Base-by-base conservation (phyloP, 2,329 filamentous ascomycete genomes). In the Fusarium luffae region DNA sequence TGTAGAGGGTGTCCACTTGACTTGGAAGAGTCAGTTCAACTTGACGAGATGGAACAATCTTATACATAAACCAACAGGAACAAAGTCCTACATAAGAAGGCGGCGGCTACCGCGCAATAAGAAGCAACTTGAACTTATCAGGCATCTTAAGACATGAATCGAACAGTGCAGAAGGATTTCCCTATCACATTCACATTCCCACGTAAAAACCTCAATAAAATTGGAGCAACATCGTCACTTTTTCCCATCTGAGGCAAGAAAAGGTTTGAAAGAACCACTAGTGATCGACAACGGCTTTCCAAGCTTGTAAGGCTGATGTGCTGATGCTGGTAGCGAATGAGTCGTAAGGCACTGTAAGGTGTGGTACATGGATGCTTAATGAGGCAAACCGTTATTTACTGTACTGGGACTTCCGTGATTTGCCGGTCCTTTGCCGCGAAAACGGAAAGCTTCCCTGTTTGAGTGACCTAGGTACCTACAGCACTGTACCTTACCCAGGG, bases 371-470 rank as follows among this genome's bases (percentile, higher is more conserved):
- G 18, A 37, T n/a, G 18, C 34, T 37, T 11, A 37, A 37, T 37
- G 34, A 50, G 48, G 30, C 48, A 9, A 51, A 27, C 32, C 48
- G 48, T 51, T 51, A 51, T 34, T 40, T 40, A 51, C 48, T 51
- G 30, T 11, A 13, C 23, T 41, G 13, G 12, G 32, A 4, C 34
- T 66, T 70, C 66, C 73, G 73, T 71, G 64, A 75, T 75, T 75
- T 75, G 59, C 74, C 74, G 74, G 56, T 58, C 59, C 71, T 74
- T 74, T 74, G 43, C 70, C 74, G 72, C 56, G 21, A 51, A 49
- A 47, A 49, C 47, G 69, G 63, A 72, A 67, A 68, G 21, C 48
- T 51, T 51, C 50, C 65, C 58, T 65, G 65, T 47, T 63, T 60
- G 46, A 41, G 28, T 30, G 28, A 30, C 28, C 28, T 30, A 30